Percentiles rank a stretch among this genome's conserved stretches.
These are phyloP conservation scores for Phialophora macrospora DNA, from an alignment of 2,329 filamentous ascomycete genomes.

Conservation along the genomic window DNA sequence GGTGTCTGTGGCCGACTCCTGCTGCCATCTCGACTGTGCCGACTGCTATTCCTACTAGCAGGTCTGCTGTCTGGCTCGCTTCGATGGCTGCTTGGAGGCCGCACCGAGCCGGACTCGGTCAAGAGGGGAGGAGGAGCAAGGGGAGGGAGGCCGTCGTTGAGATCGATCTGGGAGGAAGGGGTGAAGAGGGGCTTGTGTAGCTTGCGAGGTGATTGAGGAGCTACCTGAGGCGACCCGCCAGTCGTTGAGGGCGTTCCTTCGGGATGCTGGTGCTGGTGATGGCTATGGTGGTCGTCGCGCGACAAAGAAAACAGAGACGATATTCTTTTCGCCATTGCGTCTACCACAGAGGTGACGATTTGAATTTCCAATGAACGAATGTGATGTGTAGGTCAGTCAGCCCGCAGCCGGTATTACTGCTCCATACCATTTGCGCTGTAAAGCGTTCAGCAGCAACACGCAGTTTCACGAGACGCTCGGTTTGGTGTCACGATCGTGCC, in stretches of 20 bases:
- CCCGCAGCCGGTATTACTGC: neutral
- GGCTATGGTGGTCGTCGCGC: conserved; percentile 23
- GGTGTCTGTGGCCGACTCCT: conserved; percentile 39
- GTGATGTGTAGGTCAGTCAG: neutral
- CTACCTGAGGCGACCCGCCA: conserved; percentile 1
- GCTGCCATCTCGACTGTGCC: conserved; percentile 32
- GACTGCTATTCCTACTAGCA: conserved; percentile 42
- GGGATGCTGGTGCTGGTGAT: neutral
- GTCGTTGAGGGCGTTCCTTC: neutral
- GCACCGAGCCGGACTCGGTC: conserved; percentile 44
- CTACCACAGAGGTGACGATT: neutral
- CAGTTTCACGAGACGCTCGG: conserved; percentile 1
- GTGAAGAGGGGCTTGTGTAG: conserved; percentile 32
- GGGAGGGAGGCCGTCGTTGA: conserved; percentile 32
- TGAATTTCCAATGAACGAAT: neutral
- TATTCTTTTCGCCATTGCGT: conserved; percentile 31
- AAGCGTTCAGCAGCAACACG: neutral
- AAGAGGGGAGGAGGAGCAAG: conserved; percentile 50
- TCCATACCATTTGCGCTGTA: conserved; percentile 1
- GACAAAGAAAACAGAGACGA: conserved; percentile 37
- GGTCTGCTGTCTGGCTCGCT: conserved; percentile 42
- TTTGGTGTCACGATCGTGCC: conserved; percentile 10
- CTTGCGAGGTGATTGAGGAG: conserved; percentile 25
- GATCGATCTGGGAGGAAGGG: conserved; percentile 31
- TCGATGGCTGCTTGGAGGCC: conserved; percentile 45